Evolutionary conservation across 1,284 basidiomycete genomes (phyloP).

Genomic region (Puccinia hordei): DNA sequence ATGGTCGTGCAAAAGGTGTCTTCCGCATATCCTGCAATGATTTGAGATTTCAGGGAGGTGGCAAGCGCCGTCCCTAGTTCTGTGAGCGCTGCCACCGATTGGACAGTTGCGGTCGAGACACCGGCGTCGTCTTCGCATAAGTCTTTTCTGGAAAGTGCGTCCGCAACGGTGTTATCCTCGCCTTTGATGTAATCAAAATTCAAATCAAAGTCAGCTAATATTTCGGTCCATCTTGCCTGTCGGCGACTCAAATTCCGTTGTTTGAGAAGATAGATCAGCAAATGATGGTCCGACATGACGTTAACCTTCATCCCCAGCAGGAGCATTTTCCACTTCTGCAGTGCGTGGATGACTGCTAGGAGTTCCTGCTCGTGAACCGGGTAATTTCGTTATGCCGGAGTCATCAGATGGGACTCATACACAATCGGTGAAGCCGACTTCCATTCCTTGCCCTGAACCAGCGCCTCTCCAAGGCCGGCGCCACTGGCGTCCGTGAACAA

Average conservation of each 20-base stretch:
- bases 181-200: slow-evolving; percentile 59
- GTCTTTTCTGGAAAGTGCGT: slow-evolving; percentile 53
- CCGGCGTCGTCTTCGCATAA: neutral
- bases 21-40: slow-evolving; percentile 56
- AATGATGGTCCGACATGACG: no score
- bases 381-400: no score
- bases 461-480: no score
- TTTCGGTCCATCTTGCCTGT: slow-evolving; percentile 61
- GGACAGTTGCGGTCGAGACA: neutral
- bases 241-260: no score
- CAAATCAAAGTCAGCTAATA: slow-evolving; percentile 58
- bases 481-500: slow-evolving; percentile 8
- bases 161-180: slow-evolving; percentile 60
- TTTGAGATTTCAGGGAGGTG: slow-evolving; percentile 53
- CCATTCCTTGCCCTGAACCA: no score
- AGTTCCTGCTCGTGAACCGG: no score
- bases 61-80: slow-evolving; percentile 27
- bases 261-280: no score
- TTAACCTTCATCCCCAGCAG: no score
- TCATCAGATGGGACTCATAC: no score
- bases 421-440: no score
- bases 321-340: no score
- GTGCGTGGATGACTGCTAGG: no score
- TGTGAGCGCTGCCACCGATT: neutral
- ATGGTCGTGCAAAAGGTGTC: slow-evolving; percentile 59